These are phyloP conservation scores for Russula sp. DNA, from an alignment of 768 basidiomycete genomes.

Conservation along the genomic window DNA sequence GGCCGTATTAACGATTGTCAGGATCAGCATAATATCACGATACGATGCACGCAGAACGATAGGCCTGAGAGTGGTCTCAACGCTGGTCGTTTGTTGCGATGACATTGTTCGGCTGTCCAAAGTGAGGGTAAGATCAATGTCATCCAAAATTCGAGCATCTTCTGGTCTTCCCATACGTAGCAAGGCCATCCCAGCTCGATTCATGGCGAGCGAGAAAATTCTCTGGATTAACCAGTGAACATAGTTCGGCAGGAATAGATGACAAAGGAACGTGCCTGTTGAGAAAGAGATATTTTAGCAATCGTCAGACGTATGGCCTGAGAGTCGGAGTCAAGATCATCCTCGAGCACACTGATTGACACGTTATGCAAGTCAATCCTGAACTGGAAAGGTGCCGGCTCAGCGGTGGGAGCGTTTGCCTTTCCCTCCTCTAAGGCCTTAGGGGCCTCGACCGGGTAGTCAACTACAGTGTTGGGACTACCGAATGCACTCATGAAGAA, in stretches of 20 bases:
- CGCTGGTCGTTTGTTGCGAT: constrained; percentile 65
- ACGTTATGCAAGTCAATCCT: constrained; percentile 87
- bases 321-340: constrained; percentile 68
- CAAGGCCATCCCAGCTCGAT: constrained; percentile 87
- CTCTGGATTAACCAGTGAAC: constrained; percentile 39
- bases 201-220: constrained; percentile 71
- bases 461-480: constrained; percentile 19
- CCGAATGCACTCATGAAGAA: constrained; percentile 66
- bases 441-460: constrained; percentile 17
- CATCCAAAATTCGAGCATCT: constrained; percentile 86
- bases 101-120: constrained; percentile 73
- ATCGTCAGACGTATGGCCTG: constrained; percentile 86
- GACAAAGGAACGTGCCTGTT: constrained; percentile 54
- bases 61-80: constrained; percentile 75
- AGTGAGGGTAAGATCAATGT: constrained; percentile 81
- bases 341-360: constrained; percentile 80
- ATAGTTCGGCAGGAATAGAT: background rate
- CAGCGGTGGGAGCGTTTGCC: constrained; percentile 1
- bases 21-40: constrained; percentile 87
- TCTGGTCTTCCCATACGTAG: constrained; percentile 83
- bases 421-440: constrained; percentile 15
- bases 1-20: constrained; percentile 78
- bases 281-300: constrained; percentile 77
- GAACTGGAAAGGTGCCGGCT: constrained; percentile 41
- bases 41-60: constrained; percentile 94